phyloP scores from a whole-genome alignment of 352 stramenopile species.

The Globisporangium lucens region DNA sequence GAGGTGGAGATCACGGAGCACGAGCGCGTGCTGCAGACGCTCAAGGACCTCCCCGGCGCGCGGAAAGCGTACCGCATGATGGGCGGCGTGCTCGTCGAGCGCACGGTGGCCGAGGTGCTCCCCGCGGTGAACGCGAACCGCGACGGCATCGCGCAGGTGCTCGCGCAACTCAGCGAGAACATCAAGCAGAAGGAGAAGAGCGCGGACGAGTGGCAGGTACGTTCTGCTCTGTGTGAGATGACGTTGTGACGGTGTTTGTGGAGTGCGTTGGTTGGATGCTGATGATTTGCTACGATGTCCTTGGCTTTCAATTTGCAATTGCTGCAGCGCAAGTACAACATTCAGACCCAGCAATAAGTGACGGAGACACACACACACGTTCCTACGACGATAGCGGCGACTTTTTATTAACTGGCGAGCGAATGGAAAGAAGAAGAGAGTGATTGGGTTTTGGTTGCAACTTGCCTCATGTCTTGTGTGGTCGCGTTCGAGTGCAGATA shows the following conservation, averaged over 20 bases:
- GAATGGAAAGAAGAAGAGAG: constrained; percentile 7
- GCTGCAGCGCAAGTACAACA: constrained; percentile 80
- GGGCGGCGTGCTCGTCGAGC: constrained; percentile 95
- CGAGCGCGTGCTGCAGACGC: constrained; percentile 80
- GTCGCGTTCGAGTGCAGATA: background rate
- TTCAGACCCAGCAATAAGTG: constrained; percentile 71
- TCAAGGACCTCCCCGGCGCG: constrained; percentile 59
- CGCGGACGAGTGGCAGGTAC: constrained; percentile 80
- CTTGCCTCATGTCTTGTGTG: background rate
- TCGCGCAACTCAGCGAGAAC: constrained; percentile 67
- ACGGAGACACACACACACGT: background rate
- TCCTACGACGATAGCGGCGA: background rate
- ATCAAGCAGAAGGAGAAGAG: constrained; percentile 84
- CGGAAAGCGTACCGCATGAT: constrained; percentile 95
- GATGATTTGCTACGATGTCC: background rate
- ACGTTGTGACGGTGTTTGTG: background rate
- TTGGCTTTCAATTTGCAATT: background rate
- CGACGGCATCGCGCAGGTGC: constrained; percentile 75
- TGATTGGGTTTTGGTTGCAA: background rate
- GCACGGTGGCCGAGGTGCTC: constrained; percentile 94
- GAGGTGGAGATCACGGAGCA: constrained; percentile 84
- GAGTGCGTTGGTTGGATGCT: background rate
- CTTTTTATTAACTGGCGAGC: constrained; percentile 6
- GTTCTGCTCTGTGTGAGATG: background rate
- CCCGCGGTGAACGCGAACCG: constrained; percentile 87